These are phyloP conservation scores for Lolium rigidum DNA, from an alignment of 176 grass and related monocot genomes.

Conservation along the genomic window DNA sequence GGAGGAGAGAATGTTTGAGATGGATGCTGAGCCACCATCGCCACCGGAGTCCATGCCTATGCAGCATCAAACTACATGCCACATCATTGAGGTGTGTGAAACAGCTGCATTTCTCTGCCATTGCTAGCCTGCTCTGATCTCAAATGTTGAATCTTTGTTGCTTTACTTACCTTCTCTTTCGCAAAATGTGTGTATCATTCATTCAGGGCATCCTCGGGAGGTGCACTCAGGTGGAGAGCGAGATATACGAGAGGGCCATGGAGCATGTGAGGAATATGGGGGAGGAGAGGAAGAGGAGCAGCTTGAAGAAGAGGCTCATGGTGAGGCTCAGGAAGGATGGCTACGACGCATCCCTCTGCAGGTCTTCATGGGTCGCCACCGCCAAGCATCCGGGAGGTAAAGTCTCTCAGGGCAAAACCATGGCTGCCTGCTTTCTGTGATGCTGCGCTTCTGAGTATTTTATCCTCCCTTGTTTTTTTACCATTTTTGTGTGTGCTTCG, in stretches of 20 bases:
- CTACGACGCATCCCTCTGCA: conserved; percentile 69
- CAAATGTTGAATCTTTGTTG: conserved; percentile 1
- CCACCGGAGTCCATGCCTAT: conserved; percentile 14
- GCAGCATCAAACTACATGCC: conserved; percentile 37
- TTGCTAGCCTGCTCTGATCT: background rate
- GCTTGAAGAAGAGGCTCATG: conserved; percentile 67
- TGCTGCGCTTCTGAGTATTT: background rate
- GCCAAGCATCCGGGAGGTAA: conserved; percentile 72
- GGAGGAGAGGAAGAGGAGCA: conserved; percentile 52
- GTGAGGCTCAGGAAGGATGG: conserved; percentile 71
- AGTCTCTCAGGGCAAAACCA: background rate
- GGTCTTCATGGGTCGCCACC: conserved; percentile 68
- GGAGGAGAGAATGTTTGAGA: conserved; percentile 49
- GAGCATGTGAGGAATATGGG: conserved; percentile 55
- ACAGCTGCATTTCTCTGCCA: conserved; percentile 4
- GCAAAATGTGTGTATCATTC: background rate
- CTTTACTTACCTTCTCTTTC: background rate
- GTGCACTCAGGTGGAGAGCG: conserved; percentile 43
- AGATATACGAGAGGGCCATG: conserved; percentile 52
- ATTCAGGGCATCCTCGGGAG: conserved; percentile 46
- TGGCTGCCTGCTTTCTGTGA: background rate
- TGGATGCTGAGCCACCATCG: conserved; percentile 41
- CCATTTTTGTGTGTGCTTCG: conserved; percentile 46
- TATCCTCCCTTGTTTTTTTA: background rate
- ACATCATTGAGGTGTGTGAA: conserved; percentile 49